Evolutionary conservation across 306 rosid species (phyloP).

Genomic region (Trifolium pratense): DNA sequence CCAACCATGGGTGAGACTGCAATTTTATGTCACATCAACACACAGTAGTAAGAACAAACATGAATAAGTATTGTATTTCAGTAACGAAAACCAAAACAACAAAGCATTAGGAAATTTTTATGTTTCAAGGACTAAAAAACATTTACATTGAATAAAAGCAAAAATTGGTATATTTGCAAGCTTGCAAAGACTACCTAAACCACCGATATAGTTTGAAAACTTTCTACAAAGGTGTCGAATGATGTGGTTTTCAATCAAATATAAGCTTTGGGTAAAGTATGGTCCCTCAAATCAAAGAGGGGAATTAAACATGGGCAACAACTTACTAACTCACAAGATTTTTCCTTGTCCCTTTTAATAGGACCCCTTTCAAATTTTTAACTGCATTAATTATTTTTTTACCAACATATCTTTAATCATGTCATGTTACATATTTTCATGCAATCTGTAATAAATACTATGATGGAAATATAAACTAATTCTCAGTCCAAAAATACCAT

Average conservation of each 20-base stretch:
- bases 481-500: neutral
- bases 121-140: neutral
- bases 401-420: neutral
- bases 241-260: neutral
- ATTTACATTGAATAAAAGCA: neutral
- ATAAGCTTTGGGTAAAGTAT: conserved; percentile 1
- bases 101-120: neutral
- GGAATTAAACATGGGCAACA: conserved; percentile 13
- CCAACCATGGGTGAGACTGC: conserved; percentile 99
- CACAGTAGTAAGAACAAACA: neutral
- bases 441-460: neutral
- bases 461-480: neutral
- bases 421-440: neutral
- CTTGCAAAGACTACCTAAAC: neutral
- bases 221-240: neutral
- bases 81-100: conserved; percentile 1
- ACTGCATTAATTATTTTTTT: too few relatives aligned
- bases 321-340: neutral
- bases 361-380: neutral
- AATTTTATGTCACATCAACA: conserved; percentile 33
- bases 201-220: neutral
- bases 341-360: neutral
- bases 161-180: neutral
- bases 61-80: neutral
- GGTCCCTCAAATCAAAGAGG: conserved; percentile 21